A percentile compares a stretch with the other conserved stretches of the same genome.
phyloP scores from a whole-genome alignment of 257 asterid species.

The Rhazya stricta region DNA sequence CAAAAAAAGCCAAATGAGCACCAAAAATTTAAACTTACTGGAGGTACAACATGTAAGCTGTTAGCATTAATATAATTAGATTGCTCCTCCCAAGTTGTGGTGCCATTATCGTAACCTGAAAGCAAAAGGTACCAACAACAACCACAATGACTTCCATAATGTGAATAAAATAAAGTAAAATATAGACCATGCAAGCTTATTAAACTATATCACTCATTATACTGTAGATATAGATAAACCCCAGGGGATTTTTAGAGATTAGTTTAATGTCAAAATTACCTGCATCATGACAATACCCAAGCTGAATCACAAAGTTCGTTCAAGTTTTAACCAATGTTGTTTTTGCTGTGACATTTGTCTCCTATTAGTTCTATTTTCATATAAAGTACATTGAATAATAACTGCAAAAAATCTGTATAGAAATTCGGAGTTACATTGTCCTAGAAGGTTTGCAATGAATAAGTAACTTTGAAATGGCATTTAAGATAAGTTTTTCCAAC shows the following conservation, averaged over 20 bases:
- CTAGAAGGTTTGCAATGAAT: not conserved
- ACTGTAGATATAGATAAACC: not conserved
- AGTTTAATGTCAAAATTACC: not conserved
- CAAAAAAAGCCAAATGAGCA: conserved; percentile 13
- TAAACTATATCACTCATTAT: not conserved
- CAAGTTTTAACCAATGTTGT: not conserved
- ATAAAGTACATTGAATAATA: not conserved
- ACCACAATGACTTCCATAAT: conserved; percentile 2
- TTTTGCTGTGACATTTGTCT: not conserved
- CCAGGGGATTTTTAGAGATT: not conserved
- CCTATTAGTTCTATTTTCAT: not conserved
- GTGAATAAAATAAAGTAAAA: conserved; percentile 2
- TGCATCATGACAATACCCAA: not conserved
- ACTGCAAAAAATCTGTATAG: not conserved
- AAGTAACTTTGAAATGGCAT: not conserved
- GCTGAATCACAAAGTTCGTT: not conserved
- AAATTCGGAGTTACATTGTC: not conserved
- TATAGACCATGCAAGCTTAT: not conserved
- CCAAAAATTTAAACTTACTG: conserved; percentile 47
- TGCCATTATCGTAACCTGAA: conserved; percentile 80
- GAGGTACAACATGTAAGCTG: conserved; percentile 82
- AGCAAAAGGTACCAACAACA: conserved; percentile 19
- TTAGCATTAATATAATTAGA: conserved; percentile 67
- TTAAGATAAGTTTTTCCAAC: not conserved
- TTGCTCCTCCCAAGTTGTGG: conserved; percentile 73